Evolutionary conservation across 768 basidiomycete genomes (phyloP).

Genomic region (Podaxis sp.): DNA sequence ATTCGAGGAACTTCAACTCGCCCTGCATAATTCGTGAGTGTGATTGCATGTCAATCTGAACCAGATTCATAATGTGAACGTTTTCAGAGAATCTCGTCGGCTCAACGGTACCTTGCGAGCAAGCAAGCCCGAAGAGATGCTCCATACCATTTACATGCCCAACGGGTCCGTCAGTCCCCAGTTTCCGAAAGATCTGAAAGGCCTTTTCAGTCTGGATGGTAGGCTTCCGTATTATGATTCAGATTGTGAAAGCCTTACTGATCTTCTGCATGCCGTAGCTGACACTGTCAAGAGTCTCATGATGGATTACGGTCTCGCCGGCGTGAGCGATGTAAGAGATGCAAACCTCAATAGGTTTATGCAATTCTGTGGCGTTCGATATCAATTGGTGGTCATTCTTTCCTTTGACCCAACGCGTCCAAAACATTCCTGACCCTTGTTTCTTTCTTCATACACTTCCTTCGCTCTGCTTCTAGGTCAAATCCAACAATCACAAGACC

Average conservation of each 20-base stretch:
- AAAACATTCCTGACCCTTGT: conserved; percentile 1
- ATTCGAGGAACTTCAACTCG: conserved; percentile 43
- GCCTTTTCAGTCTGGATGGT: conserved; percentile 54
- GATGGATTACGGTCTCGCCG: conserved; percentile 35
- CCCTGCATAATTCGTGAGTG: conserved; percentile 58
- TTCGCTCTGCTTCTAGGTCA: background rate
- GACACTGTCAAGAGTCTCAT: conserved; percentile 33
- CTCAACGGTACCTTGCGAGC: conserved; percentile 47
- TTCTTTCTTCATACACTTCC: background rate
- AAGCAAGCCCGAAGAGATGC: conserved; percentile 34
- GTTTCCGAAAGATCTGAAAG: conserved; percentile 52
- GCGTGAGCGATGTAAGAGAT: conserved; percentile 37
- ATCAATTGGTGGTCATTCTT: conserved; percentile 47
- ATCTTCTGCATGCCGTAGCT: conserved; percentile 20
- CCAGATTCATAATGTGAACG: background rate
- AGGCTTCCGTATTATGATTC: conserved; percentile 18
- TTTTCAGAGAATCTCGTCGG: conserved; percentile 53
- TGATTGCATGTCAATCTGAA: background rate
- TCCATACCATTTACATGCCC: conserved; percentile 47
- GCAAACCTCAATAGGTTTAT: conserved; percentile 56
- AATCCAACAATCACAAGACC: background rate
- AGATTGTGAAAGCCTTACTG: background rate
- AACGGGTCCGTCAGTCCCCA: conserved; percentile 44
- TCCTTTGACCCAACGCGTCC: background rate
- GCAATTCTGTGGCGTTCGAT: conserved; percentile 55